Percentiles rank a stretch among this genome's conserved stretches.
Evolutionary conservation across 768 basidiomycete genomes (phyloP).

Genomic region (Mycena kentingensis): DNA sequence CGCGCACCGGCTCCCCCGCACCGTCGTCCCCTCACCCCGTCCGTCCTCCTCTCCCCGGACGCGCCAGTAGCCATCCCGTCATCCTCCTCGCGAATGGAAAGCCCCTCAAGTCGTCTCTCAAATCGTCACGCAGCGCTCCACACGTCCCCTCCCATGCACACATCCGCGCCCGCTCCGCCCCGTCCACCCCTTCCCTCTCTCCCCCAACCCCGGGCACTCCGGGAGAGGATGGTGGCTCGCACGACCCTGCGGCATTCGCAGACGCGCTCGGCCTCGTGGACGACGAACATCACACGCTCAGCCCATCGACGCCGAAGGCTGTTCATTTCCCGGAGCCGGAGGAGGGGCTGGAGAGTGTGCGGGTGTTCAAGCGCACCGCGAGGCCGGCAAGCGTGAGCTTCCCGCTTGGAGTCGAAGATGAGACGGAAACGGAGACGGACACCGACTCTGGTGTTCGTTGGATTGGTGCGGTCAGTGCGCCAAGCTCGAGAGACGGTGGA

Average conservation of each 20-base stretch:
- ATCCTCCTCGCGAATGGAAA: constrained; percentile 74
- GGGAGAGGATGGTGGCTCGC: not conserved
- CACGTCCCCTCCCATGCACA: constrained; percentile 24
- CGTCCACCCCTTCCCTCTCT: constrained; percentile 49
- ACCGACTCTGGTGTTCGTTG: constrained; percentile 30
- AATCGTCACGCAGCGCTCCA: constrained; percentile 37
- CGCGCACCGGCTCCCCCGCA: constrained; percentile 34
- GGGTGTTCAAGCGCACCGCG: constrained; percentile 65
- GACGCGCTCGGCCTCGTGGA: not conserved
- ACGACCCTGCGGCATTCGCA: constrained; percentile 2
- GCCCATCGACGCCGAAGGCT: constrained; percentile 57
- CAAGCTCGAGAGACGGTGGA: not conserved
- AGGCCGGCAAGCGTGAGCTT: constrained; percentile 60
- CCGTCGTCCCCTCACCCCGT: constrained; percentile 32
- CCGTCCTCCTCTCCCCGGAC: constrained; percentile 37
- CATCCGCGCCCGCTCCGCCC: constrained; percentile 52
- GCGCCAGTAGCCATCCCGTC: constrained; percentile 29
- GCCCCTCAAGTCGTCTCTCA: constrained; percentile 85
- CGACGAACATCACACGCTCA: constrained; percentile 2
- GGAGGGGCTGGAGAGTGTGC: constrained; percentile 60
- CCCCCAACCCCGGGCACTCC: constrained; percentile 40
- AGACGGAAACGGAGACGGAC: constrained; percentile 49
- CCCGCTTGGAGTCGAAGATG: constrained; percentile 30
- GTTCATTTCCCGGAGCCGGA: constrained; percentile 84
- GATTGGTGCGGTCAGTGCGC: not conserved